Base-by-base conservation (phyloP, 768 basidiomycete species). In the Ramaria sp. region DNA sequence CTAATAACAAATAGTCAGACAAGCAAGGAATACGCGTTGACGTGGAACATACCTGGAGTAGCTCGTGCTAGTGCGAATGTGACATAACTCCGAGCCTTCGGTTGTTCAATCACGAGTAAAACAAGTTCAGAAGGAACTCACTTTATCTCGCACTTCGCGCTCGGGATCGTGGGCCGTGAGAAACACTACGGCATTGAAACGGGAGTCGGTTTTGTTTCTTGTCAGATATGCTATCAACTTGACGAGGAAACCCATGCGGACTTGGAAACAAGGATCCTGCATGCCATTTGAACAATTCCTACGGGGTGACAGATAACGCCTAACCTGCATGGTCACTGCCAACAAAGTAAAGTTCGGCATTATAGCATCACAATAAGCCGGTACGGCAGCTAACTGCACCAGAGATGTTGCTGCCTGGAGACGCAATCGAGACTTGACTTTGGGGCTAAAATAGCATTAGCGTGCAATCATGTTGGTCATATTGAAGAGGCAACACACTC, bases 81-180 rank as follows among this genome's bases (percentile, higher is more conserved):
- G 24, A 62, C 56, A 53, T 59, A 62, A 16, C 45, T 48, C 12
- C 61, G 58, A 5, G 61, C 56, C 61, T 62, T 30, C 15, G 49
- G 8, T 34, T 22, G 38, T n/a, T 41, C 39, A 41, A 34, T 13
- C 32, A 8, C 13, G 39, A 41, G n/a, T 7, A n/a, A 41, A 22
- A 22, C 3, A 41, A 37, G 34, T 20, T 10, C 3, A 13, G 15
- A 10, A 28, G 12, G 30, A 30, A 16, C 78, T 59, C 53, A 88
- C 92, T 69, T 79, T 73, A 25, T 66, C 67, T 59, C 80, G 82
- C 27, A 93, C 76, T 56, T 97, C 94, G 22, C 67, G 66, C 58
- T 97, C 95, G 0, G 94, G 94, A 66, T 99, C 96, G 61, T 90
- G 84, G 0, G 93, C 85, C 0, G 88, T 83, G 43, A 99, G 69